These are phyloP conservation scores for Colletotrichum camelliae DNA, from an alignment of 2,329 filamentous ascomycete species.

Conservation along the genomic window DNA sequence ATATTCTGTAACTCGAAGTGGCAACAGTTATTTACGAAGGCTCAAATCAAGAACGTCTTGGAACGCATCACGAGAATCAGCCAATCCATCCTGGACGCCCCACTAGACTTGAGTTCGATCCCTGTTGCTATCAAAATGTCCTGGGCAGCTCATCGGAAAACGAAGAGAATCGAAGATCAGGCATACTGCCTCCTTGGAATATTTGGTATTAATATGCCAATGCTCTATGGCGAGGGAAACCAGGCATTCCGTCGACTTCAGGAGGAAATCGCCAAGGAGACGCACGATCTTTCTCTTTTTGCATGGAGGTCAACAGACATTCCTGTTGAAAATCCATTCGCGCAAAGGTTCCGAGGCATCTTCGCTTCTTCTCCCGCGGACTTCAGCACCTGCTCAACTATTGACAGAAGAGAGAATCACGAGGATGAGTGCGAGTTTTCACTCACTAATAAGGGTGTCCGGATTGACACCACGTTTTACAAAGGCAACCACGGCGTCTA, in stretches of 20 bases:
- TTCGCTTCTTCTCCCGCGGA: neutral
- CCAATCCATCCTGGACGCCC: neutral
- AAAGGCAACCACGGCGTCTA: neutral
- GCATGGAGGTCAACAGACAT: neutral
- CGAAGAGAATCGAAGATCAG: conserved; percentile 25
- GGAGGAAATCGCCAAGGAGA: neutral
- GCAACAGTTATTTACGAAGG: too few species aligned
- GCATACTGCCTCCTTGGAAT: conserved; percentile 30
- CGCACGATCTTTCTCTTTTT: neutral
- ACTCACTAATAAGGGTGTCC: neutral
- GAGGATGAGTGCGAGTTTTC: neutral
- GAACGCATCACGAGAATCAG: neutral
- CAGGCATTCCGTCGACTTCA: conserved; percentile 26
- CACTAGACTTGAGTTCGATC: neutral
- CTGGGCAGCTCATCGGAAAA: conserved; percentile 28
- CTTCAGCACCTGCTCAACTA: neutral
- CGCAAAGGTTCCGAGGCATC: neutral
- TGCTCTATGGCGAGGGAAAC: conserved; percentile 30
- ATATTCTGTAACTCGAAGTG: too few species aligned
- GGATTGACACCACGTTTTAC: neutral
- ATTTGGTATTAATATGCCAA: conserved; percentile 30
- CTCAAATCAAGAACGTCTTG: too few species aligned
- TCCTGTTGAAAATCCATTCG: too few species aligned
- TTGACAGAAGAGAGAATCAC: too few species aligned
- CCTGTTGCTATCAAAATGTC: conserved; percentile 25